Evolutionary conservation across 805 yeast genomes (phyloP).

Genomic region (Yamadazyma ubonensis): DNA sequence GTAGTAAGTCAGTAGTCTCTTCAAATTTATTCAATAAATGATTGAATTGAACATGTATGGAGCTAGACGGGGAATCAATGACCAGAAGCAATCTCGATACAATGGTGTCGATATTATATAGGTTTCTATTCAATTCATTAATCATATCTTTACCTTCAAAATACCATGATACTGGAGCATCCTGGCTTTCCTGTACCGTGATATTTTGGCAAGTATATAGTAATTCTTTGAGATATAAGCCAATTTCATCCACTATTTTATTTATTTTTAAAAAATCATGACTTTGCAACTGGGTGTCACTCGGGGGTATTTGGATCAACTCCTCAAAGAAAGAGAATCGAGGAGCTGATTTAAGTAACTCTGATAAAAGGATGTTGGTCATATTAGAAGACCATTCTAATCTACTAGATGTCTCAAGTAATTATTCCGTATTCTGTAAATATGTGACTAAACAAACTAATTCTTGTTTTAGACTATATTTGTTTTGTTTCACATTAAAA

Average conservation of each 20-base stretch:
- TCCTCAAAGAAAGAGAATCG: slow-evolving; percentile 24
- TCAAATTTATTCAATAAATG: slow-evolving; percentile 27
- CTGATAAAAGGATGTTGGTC: slow-evolving; percentile 16
- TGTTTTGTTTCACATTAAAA: slow-evolving; percentile 9
- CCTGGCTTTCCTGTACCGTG: neutral
- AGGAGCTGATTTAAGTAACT: slow-evolving; percentile 20
- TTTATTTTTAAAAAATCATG: slow-evolving; percentile 28
- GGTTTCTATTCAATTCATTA: slow-evolving; percentile 17
- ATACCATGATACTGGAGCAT: slow-evolving; percentile 23
- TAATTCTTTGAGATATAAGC: slow-evolving; percentile 23
- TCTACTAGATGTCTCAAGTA: neutral
- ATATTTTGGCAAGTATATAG: slow-evolving; percentile 16
- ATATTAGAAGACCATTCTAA: slow-evolving; percentile 3
- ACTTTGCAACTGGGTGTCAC: slow-evolving; percentile 15
- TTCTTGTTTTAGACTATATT: slow-evolving; percentile 1
- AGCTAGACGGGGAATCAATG: slow-evolving; percentile 15
- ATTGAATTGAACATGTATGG: slow-evolving; percentile 12
- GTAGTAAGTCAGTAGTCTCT: slow-evolving; percentile 23
- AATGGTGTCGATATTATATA: slow-evolving; percentile 25
- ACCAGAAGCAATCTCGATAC: slow-evolving; percentile 22
- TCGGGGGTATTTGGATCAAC: slow-evolving; percentile 19
- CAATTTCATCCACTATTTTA: slow-evolving; percentile 28
- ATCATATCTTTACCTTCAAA: slow-evolving; percentile 24
- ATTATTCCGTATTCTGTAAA: too few relatives aligned
- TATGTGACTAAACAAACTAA: neutral